Evolutionary conservation across 2,329 filamentous ascomycete genomes (phyloP), one percentile per base, ranked within the genome.

Genomic region (Orbilia brochopaga): DNA sequence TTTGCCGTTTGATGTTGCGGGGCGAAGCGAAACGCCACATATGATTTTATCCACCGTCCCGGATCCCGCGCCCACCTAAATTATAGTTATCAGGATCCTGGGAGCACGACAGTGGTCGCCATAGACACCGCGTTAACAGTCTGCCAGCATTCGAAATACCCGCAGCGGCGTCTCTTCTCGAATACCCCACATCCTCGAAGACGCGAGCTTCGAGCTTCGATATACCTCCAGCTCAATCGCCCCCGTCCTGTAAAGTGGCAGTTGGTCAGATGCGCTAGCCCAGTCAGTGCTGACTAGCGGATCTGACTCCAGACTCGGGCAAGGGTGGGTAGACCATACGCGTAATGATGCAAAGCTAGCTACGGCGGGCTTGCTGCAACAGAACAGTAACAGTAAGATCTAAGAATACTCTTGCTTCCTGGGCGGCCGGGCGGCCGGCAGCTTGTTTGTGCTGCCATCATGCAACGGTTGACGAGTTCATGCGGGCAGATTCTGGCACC

Each of bases 321-420:
- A 48, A 17, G 44, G 44, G 19, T 48, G 19, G n/a, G 4, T 11
- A 5, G 44, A 11, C 19, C n/a, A 21, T 48, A 48, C 44, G 44
- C 44, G 44, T 48, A 48, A 19, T 48, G 44, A 48, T 48, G 44
- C 44, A 23, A 23, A n/a, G n/a, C n/a, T n/a, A n/a, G 44, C 44
- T 48, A 48, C 17, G 44, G 44, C 44, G 15, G 15, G 17, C 8
- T 17, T 23, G 19, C 44, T 48, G n/a, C 44, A 32, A 32, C 27
- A 32, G 27, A 32, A 32, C 27, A 8, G 27, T 32, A 32, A 32
- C 27, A 32, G 27, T 32, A 32, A 32, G 27, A 32, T 32, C 27
- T 32, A 32, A 32, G 27, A 32, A 32, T 32, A 32, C 27, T 32
- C 27, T 32, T 8, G 27, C 27, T 32, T 32, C 27, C 8, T 32